Evolutionary conservation across 306 rosid genomes (phyloP), one percentile per base, ranked within the genome.

Genomic region (Lathyrus aphaca): DNA sequence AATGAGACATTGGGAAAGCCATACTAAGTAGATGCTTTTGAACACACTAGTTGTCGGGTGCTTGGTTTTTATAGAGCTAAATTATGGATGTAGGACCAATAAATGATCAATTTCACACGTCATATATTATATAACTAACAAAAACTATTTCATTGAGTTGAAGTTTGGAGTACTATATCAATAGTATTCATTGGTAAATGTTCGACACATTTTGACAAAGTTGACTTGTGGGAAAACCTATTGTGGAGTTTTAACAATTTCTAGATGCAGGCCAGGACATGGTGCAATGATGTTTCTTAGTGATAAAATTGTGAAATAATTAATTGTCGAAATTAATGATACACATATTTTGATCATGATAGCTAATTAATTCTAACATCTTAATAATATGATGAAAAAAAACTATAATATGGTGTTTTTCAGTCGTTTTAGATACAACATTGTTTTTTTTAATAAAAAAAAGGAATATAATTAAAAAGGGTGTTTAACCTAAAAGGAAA

Each of bases 51-150:
- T 4, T 46, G 29, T 30, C 55, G 13, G 4, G 46, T 72, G 64
- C 56, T 46, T 56, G 78, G 66, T 9, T 11, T 78, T 72, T 78
- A 78, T 78, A 78, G 69, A 56, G 70, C 17, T 53, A 72, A 29
- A 66, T 58, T 32, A 46, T 50, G 12, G 15, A 44, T 6, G 16
- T 38, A 64, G 62, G 45, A 5, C 29, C 48, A 66, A 30, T 30
- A 49, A 3, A 35, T 17, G 60, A 38, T 49, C 67, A 48, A 57
- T 72, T 14, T 46, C 18, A 58, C 51, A 72, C 74, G 71, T 65
- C 74, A 65, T 46, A 58, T n/a, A 58, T 27, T 35, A 32, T 54
- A 55, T 58, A 50, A 62, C 18, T n/a, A 54, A 21, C 50, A 10
- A 30, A 30, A 27, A 15, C 35, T 57, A 63, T 63, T 77, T 63